A percentile compares a stretch with the other conserved stretches of the same genome.
Evolutionary conservation across 805 yeast genomes (phyloP).

Genomic region (Starmerella kuoi): DNA sequence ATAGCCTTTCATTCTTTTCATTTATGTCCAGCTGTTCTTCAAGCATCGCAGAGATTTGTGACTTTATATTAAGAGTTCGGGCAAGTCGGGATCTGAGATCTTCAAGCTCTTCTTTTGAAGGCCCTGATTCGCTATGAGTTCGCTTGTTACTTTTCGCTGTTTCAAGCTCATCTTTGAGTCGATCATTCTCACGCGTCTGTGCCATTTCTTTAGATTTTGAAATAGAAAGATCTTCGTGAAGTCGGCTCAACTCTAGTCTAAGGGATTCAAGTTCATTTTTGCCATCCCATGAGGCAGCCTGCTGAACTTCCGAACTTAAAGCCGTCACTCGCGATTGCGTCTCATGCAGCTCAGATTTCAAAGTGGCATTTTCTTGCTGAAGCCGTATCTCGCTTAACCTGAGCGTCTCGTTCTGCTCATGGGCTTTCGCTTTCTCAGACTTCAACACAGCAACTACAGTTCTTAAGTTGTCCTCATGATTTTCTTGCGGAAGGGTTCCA

Average conservation of each 20-base stretch:
- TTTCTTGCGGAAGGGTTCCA: background rate
- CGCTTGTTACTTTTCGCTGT: background rate
- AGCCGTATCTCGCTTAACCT: background rate
- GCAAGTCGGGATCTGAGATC: background rate
- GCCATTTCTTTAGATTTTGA: background rate
- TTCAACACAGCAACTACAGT: background rate
- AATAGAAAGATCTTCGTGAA: background rate
- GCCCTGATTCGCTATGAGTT: background rate
- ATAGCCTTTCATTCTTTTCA: background rate
- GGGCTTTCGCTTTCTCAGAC: background rate
- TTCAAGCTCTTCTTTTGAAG: background rate
- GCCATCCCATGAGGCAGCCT: background rate
- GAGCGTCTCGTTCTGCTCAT: background rate
- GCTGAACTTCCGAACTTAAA: background rate
- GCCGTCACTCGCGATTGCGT: background rate
- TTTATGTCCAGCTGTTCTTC: constrained; percentile 4
- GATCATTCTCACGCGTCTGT: too few species aligned
- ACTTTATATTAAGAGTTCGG: background rate
- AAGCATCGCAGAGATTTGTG: constrained; percentile 3
- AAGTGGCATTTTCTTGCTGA: background rate
- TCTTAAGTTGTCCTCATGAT: background rate
- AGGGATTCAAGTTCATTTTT: background rate
- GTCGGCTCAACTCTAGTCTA: background rate
- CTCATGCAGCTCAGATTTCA: background rate
- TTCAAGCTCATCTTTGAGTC: background rate